A percentile compares a stretch with the other conserved stretches of the same genome.
Evolutionary conservation across 129 eudicot species (phyloP).

Genomic region (Erigeron canadensis): DNA sequence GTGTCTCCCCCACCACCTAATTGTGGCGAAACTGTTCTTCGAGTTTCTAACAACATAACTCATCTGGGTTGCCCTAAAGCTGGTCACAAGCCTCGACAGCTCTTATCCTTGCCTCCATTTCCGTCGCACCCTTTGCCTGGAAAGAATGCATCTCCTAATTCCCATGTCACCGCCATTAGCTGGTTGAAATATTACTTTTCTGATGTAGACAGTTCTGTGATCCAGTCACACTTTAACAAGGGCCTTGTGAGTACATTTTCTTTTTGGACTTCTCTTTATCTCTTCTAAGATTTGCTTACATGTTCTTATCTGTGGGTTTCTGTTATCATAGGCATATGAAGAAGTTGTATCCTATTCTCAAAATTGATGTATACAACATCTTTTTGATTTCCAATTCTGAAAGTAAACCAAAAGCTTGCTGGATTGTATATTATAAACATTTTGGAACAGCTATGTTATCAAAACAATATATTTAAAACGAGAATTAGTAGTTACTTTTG

Average conservation of each 20-base stretch:
- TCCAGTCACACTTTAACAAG: conserved; percentile 68
- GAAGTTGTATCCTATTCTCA: no score
- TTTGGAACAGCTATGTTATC: no score
- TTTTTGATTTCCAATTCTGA: no score
- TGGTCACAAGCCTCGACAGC: conserved; percentile 74
- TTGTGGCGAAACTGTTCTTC: conserved; percentile 37
- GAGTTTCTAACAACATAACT: conserved; percentile 66
- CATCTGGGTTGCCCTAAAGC: conserved; percentile 61
- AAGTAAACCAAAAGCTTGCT: no score
- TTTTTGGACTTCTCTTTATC: background rate
- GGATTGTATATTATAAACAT: no score
- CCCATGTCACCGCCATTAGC: conserved; percentile 68
- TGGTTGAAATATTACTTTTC: conserved; percentile 89
- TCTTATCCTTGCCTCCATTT: conserved; percentile 78
- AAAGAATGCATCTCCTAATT: conserved; percentile 33
- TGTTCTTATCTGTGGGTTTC: no score
- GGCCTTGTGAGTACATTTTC: conserved; percentile 61
- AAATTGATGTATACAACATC: no score
- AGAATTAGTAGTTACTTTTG: no score
- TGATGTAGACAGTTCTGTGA: conserved; percentile 49
- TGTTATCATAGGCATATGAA: no score
- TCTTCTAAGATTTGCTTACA: no score
- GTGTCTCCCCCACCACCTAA: conserved; percentile 53
- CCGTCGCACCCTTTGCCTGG: conserved; percentile 71
- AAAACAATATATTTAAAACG: no score